Percentiles rank a stretch among this genome's conserved stretches.
Evolutionary conservation across 805 yeast genomes (phyloP).

Genomic region (Priceomyces haplophilus): DNA sequence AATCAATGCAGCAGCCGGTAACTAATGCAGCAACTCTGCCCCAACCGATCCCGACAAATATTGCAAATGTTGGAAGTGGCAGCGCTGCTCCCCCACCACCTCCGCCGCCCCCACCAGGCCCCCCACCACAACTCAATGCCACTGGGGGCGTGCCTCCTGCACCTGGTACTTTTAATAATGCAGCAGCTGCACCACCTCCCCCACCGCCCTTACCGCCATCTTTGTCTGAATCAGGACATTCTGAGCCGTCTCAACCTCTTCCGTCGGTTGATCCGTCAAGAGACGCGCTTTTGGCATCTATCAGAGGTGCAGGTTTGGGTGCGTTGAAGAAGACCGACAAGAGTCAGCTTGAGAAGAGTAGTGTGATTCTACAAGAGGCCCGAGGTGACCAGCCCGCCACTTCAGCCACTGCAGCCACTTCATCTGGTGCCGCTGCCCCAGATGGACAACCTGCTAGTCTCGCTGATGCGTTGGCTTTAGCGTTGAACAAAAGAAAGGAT

Average conservation of each 20-base stretch:
- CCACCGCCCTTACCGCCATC: constrained; percentile 32
- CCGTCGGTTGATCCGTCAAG: constrained; percentile 51
- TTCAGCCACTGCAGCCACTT: constrained; percentile 24
- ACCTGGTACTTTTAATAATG: constrained; percentile 18
- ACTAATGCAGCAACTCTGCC: constrained; percentile 3
- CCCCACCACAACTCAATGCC: constrained; percentile 20
- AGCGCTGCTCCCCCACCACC: constrained; percentile 20
- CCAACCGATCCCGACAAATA: no score
- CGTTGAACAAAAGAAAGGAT: constrained; percentile 74
- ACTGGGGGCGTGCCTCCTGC: constrained; percentile 20
- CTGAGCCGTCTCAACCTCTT: constrained; percentile 14
- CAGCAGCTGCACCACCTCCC: constrained; percentile 37
- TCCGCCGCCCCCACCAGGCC: constrained; percentile 12
- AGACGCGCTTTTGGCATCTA: constrained; percentile 83
- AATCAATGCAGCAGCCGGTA: constrained; percentile 22
- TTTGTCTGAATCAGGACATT: constrained; percentile 11
- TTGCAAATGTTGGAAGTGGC: not conserved
- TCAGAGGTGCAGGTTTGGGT: constrained; percentile 74
- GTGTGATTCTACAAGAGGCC: constrained; percentile 68
- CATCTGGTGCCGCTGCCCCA: constrained; percentile 33
- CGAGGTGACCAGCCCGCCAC: constrained; percentile 52
- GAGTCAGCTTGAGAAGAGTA: constrained; percentile 76
- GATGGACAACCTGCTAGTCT: constrained; percentile 61
- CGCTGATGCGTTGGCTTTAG: constrained; percentile 88
- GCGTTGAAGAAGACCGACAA: constrained; percentile 76